Conservation (phyloP, 2,329 filamentous ascomycete genomes). For the Cyphellophora attinorum region DNA sequence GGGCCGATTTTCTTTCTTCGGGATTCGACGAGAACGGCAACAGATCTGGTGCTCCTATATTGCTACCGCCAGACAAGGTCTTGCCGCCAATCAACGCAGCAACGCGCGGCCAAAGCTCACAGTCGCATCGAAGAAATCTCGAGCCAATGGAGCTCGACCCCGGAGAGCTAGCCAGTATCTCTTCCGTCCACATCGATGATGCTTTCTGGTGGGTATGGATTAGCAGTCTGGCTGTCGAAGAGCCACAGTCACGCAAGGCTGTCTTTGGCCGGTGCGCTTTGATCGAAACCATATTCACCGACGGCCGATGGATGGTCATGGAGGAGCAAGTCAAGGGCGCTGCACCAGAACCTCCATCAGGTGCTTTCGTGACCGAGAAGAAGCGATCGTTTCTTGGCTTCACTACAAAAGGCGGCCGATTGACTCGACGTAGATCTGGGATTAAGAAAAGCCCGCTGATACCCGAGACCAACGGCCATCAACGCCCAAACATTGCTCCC, state of each 20-base stretch:
- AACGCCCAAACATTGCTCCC: conserved; percentile 72
- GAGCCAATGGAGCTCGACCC: conserved; percentile 64
- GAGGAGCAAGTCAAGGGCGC: conserved; percentile 95
- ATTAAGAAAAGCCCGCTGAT: conserved; percentile 49
- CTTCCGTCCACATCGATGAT: conserved; percentile 75
- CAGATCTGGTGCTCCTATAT: conserved; percentile 53
- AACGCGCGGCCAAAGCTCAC: conserved; percentile 70
- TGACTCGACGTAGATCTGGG: conserved; percentile 61
- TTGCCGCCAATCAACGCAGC: conserved; percentile 71
- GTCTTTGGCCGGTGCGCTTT: conserved; percentile 91
- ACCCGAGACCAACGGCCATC: conserved; percentile 38
- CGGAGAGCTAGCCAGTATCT: conserved; percentile 89
- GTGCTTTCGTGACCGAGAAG: conserved; percentile 89
- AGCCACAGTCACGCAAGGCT: conserved; percentile 74
- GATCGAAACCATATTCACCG: conserved; percentile 73
- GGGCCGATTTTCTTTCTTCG: conserved; percentile 93
- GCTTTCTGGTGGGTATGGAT: conserved; percentile 99
- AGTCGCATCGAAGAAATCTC: conserved; percentile 68
- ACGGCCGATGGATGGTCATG: conserved; percentile 83
- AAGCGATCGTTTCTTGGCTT: conserved; percentile 93
- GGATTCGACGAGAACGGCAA: conserved; percentile 69
- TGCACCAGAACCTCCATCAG: conserved; percentile 70
- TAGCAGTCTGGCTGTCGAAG: conserved; percentile 84
- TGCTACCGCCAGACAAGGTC: conserved; percentile 85
- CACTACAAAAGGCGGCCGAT: conserved; percentile 58